Base-by-base conservation (phyloP, 306 rosid species). In the Rosa chinensis region DNA sequence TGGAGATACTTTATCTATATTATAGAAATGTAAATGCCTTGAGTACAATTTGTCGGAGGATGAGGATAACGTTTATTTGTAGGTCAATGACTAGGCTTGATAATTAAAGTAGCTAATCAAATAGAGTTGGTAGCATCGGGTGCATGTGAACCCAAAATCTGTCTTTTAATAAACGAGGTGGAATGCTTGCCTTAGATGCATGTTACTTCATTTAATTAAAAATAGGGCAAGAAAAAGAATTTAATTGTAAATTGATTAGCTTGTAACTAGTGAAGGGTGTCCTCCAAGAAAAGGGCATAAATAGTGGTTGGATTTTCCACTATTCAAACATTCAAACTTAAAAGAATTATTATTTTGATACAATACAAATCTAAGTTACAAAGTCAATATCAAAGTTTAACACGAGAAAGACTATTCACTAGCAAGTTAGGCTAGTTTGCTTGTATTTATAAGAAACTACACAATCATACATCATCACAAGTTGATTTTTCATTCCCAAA, bases 241-340 rank as follows among this genome's bases (percentile, higher is more conserved):
- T 17, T 17, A 0, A 39, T 66, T 66, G 48, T 20, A 40, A 66
- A 66, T 66, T 66, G 72, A 7, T 37, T 66, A 66, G 13, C 13
- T 66, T 18, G 48, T 66, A 18, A 48, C 72, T 66, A 18, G n/a
- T 66, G 72, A 66, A 66, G 45, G 23, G 47, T 66, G 20, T 66
- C 23, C 47, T 37, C 14, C 71, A 39, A 37, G 71, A 1, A 39
- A 66, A 66, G 72, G 48, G 48, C 18, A 44, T 10, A n/a, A 37
- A 37, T 25, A 20, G n/a, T 37, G 13, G 71, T 8, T 39, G 48
- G n/a, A 12, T 63, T 63, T 63, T 17, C 8, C 17, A 3, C 5
- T 2, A 32, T 14, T 35, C 44, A 35, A 63, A 35, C 0, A 16
- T 58, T 58, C 64, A 21, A 37, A 37, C 25, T 3, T 39, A 18